These are phyloP conservation scores for Neofusicoccum sp. DNA, from an alignment of 2,329 filamentous ascomycete species.

Conservation along the genomic window DNA sequence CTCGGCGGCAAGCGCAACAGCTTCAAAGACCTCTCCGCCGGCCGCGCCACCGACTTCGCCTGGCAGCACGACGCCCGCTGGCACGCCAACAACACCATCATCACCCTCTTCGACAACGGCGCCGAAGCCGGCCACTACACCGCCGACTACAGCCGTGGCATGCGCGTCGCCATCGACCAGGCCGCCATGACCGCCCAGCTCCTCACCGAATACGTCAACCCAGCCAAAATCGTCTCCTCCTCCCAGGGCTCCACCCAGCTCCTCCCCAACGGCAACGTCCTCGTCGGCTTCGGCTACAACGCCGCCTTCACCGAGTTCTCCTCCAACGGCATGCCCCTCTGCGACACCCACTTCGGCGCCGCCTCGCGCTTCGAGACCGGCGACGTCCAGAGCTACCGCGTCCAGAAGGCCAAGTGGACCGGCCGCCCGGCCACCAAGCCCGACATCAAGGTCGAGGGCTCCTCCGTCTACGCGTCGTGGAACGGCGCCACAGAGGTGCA, in stretches of 20 bases:
- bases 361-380: slow-evolving; percentile 22
- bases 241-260: slow-evolving; percentile 46
- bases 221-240: slow-evolving; percentile 33
- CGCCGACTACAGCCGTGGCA: slow-evolving; percentile 27
- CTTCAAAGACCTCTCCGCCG: slow-evolving; percentile 42
- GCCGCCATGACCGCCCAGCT: slow-evolving; percentile 45
- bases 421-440: slow-evolving; percentile 24
- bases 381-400: slow-evolving; percentile 39
- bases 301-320: slow-evolving; percentile 51
- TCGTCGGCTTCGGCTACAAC: slow-evolving; percentile 52
- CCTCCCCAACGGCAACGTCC: slow-evolving; percentile 43
- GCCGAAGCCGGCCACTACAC: slow-evolving; percentile 23
- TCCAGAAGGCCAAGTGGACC: slow-evolving; percentile 29
- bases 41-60: slow-evolving; percentile 46
- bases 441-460: slow-evolving; percentile 21
- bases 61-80: slow-evolving; percentile 56
- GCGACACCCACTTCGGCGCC: slow-evolving; percentile 44
- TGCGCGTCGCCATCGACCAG: slow-evolving; percentile 42
- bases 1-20: slow-evolving; percentile 49
- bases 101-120: slow-evolving; percentile 43
- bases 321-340: slow-evolving; percentile 39
- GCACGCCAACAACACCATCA: slow-evolving; percentile 22
- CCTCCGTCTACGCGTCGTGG: slow-evolving; percentile 26
- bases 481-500: slow-evolving; percentile 30
- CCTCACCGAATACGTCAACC: slow-evolving; percentile 40